Conservation (phyloP, 1,284 basidiomycete genomes). For the Phellopilus nigrolimitatus region DNA sequence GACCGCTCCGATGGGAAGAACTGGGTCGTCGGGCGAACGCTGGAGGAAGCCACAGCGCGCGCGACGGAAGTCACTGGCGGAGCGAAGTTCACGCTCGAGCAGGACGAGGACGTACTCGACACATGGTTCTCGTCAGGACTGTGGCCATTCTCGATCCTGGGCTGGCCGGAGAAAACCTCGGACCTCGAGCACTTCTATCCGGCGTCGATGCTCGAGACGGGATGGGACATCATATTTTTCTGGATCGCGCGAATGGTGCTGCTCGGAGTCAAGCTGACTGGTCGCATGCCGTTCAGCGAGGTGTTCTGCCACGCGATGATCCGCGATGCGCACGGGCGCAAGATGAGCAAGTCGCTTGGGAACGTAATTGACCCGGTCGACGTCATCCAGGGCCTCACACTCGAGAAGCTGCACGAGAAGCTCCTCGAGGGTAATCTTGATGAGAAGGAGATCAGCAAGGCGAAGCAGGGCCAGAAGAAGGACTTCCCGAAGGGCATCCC, state of each 20-base stretch:
- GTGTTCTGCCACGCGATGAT: conserved; percentile 99
- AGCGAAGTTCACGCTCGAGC: conserved; percentile 74
- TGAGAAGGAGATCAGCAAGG: conserved; percentile 90
- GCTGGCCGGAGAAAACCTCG: conserved; percentile 88
- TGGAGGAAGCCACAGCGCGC: conserved; percentile 77
- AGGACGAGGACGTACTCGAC: conserved; percentile 97
- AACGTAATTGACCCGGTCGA: conserved; percentile 99
- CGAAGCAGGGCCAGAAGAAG: conserved; percentile 95
- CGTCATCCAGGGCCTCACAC: conserved; percentile 83
- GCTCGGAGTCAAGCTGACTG: conserved; percentile 89
- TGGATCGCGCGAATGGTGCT: conserved; percentile 99
- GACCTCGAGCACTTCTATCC: conserved; percentile 88
- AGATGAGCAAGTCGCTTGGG: conserved; percentile 98
- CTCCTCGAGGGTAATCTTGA: conserved; percentile 91
- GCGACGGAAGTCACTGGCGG: conserved; percentile 73
- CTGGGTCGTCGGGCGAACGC: conserved; percentile 89
- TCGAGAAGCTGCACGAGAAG: conserved; percentile 86
- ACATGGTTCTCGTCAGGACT: conserved; percentile 99
- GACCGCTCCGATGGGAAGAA: conserved; percentile 72
- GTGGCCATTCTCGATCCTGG: conserved; percentile 98
- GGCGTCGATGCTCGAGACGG: conserved; percentile 87
- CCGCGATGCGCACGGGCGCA: conserved; percentile 95
- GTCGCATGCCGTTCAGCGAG: conserved; percentile 90
- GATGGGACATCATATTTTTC: conserved; percentile 99
- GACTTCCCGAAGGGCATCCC: conserved; percentile 99